Evolutionary conservation across 768 basidiomycete genomes (phyloP).

Genomic region (Filobasidium floriforme): DNA sequence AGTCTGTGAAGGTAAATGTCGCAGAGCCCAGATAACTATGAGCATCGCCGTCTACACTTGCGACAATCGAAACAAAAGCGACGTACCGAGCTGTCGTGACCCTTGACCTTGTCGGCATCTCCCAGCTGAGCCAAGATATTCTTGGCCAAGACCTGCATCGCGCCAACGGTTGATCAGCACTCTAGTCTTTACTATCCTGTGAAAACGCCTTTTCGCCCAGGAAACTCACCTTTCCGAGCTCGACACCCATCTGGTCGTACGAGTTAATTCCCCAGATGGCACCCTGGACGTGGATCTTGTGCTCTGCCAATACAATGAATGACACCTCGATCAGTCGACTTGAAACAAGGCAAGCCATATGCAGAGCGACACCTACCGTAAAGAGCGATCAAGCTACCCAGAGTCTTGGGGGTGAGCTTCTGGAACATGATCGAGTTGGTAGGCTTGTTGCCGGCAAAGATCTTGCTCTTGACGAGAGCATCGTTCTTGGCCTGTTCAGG

Average conservation of each 20-base stretch:
- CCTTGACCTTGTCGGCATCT: slow-evolving; percentile 55
- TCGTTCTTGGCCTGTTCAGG: slow-evolving; percentile 59
- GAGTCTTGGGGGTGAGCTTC: slow-evolving; percentile 74
- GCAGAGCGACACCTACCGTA: slow-evolving; percentile 28
- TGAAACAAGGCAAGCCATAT: neutral
- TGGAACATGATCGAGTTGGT: slow-evolving; percentile 97
- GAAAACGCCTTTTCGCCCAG: neutral
- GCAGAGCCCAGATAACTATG: slow-evolving; percentile 13
- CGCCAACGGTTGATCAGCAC: neutral
- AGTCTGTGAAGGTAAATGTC: slow-evolving; percentile 52
- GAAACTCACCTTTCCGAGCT: slow-evolving; percentile 67
- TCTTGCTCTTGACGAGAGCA: slow-evolving; percentile 87
- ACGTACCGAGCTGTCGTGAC: slow-evolving; percentile 75
- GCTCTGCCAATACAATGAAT: slow-evolving; percentile 51
- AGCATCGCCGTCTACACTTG: neutral
- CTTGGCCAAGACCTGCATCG: slow-evolving; percentile 70
- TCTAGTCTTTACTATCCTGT: too few species aligned
- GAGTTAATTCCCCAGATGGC: slow-evolving; percentile 98
- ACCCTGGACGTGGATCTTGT: slow-evolving; percentile 98
- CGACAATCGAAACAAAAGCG: neutral
- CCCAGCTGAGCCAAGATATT: slow-evolving; percentile 82
- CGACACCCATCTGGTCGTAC: slow-evolving; percentile 99
- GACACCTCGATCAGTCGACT: neutral
- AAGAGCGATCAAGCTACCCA: slow-evolving; percentile 53
- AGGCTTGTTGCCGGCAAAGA: slow-evolving; percentile 94